Base-by-base conservation (phyloP, 1,284 basidiomycete genomes). In the Leccinum cinnamomeum region DNA sequence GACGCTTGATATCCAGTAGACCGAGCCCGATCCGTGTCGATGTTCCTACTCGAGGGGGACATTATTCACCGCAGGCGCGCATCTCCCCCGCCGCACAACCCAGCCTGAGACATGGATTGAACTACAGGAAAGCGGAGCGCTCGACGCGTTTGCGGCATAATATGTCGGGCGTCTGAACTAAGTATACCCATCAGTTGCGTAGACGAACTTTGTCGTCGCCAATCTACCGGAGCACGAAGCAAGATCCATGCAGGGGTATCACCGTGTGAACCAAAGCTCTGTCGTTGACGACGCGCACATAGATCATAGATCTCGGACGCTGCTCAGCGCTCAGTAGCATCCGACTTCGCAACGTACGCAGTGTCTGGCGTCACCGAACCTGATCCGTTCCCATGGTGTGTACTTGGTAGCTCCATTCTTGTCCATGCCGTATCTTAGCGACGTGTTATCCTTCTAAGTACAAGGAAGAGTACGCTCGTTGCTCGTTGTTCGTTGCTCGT, bases 361-460 rank as follows among this genome's bases (percentile, higher is more conserved):
- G 8, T 30, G 30, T 33, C 35, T 7, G 35, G 35, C 12, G 35
- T 71, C 60, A 53, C 37, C 37, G 14, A 39, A 65, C 8, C 68
- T 73, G 1, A 56, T 58, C 12, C 59, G 12, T 57, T 74, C 18
- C 10, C 30, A 33, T 33, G 30, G 63, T 65, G 7, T 78, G 76
- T 57, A 68, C 74, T 7, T 54, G 50, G 0, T 64, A 69, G n/a
- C 44, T 76, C 14, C 5, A 4, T 7, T 3, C 20, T 41, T 56
- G 5, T 56, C 2, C 39, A 16, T 4, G 12, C 6, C 7, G 3
- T 5, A 5, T 30, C 53, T 39, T 33, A 80, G 78, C 46, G 77
- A 81, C 50, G 64, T 79, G n/a, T 61, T 81, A 0, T 81, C 77
- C 0, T 81, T 79, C 56, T 79, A 30, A 30, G 23, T 23, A 23